These are phyloP conservation scores for Leccinum disarticulatum DNA, from an alignment of 768 basidiomycete genomes.

Conservation along the genomic window DNA sequence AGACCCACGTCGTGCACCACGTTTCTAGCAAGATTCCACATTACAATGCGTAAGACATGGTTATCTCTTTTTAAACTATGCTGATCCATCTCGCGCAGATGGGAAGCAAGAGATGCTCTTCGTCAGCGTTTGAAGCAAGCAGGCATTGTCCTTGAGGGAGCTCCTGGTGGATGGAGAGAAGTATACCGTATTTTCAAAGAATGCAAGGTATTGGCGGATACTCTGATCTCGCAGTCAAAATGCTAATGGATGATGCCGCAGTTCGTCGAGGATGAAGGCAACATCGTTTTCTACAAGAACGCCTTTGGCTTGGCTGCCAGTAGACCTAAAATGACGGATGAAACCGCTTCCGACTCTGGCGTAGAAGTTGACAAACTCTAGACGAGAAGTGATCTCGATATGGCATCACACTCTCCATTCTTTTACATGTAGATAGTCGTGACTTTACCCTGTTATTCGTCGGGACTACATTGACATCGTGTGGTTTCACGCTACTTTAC, in stretches of 20 bases:
- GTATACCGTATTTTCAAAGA: constrained; percentile 72
- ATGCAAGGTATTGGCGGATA: constrained; percentile 56
- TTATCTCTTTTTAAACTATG: background rate
- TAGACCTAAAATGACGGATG: constrained; percentile 64
- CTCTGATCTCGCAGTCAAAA: background rate
- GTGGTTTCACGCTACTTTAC: constrained; percentile 1
- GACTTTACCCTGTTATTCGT: background rate
- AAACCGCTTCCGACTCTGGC: constrained; percentile 62
- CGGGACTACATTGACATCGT: background rate
- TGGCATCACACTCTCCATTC: background rate
- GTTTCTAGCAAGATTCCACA: constrained; percentile 95
- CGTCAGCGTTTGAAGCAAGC: constrained; percentile 64
- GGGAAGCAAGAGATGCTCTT: constrained; percentile 88
- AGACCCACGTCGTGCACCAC: constrained; percentile 93
- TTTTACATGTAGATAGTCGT: constrained; percentile 10
- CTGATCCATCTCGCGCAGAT: constrained; percentile 41
- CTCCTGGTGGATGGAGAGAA: constrained; percentile 79
- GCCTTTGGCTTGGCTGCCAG: constrained; percentile 72
- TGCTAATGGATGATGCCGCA: constrained; percentile 20
- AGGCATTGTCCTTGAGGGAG: constrained; percentile 64
- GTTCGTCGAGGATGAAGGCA: constrained; percentile 94
- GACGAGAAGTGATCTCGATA: constrained; percentile 11
- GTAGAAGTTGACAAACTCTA: constrained; percentile 50
- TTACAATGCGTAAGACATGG: constrained; percentile 64
- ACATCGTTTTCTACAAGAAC: constrained; percentile 91